These are phyloP conservation scores for Psilocybe cyanescens DNA, from an alignment of 768 basidiomycete species.

Conservation along the genomic window DNA sequence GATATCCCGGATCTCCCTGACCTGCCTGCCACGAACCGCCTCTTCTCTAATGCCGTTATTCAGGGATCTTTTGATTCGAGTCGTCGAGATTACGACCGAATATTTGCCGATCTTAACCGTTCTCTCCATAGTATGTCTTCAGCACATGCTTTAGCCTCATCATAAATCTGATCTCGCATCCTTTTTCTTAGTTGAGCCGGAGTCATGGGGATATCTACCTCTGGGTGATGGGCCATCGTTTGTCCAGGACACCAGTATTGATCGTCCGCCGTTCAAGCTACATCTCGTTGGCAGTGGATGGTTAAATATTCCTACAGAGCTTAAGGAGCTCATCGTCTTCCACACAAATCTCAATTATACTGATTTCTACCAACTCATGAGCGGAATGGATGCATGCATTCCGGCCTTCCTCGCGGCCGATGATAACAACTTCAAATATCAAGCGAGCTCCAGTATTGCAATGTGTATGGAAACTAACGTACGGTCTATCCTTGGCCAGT, in stretches of 20 bases:
- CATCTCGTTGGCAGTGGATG: conserved; percentile 14
- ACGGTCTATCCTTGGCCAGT: not conserved
- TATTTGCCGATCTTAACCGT: conserved; percentile 5
- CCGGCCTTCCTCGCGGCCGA: conserved; percentile 10
- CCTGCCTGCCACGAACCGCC: not conserved
- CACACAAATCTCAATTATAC: conserved; percentile 11
- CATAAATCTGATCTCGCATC: no score
- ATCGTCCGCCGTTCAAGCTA: conserved; percentile 9
- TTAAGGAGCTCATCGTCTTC: conserved; percentile 13
- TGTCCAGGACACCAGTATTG: conserved; percentile 3
- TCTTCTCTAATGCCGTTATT: conserved; percentile 12
- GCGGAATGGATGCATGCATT: conserved; percentile 13
- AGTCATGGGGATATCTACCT: conserved; percentile 12
- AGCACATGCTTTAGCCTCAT: not conserved
- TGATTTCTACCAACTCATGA: conserved; percentile 13
- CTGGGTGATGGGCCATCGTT: not conserved
- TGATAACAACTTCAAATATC: conserved; percentile 9
- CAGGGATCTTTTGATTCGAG: conserved; percentile 6
- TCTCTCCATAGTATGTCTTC: conserved; percentile 1
- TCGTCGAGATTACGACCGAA: conserved; percentile 10
- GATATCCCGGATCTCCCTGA: conserved; percentile 4
- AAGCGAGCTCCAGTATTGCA: conserved; percentile 18
- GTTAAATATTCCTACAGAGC: conserved; percentile 9
- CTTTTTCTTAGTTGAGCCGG: conserved; percentile 4
- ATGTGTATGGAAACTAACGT: conserved; percentile 18